Percentiles rank a stretch among this genome's conserved stretches.
phyloP scores from a whole-genome alignment of 208 protist genomes.

The Naegleria fowleri region DNA sequence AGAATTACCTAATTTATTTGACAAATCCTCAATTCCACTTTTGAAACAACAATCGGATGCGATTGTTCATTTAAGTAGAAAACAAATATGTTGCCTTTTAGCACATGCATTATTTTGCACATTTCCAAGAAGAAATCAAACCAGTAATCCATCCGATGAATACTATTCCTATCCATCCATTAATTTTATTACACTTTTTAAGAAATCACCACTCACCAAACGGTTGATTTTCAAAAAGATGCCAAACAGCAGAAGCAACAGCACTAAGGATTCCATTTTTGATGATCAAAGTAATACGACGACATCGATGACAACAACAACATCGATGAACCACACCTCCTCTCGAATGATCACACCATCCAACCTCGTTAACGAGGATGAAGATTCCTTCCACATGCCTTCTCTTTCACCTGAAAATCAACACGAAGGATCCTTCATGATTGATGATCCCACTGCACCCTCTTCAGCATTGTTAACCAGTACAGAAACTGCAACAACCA shows the following conservation, averaged over 20 bases:
- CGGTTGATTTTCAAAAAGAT: background rate
- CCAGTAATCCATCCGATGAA: background rate
- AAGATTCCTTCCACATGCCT: no score
- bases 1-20: background rate
- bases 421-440: no score
- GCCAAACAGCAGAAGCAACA: no score
- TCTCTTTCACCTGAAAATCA: no score
- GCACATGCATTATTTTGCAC: slow-evolving; percentile 9
- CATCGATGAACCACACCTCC: background rate
- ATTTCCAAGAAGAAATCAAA: slow-evolving; percentile 2
- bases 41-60: background rate
- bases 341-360: background rate
- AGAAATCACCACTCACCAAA: background rate
- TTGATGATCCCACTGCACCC: no score
- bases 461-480: no score
- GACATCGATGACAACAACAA: background rate
- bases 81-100: slow-evolving; percentile 13
- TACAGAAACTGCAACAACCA: no score
- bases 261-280: no score
- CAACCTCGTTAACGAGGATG: no score
- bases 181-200: slow-evolving; percentile 19
- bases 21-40: background rate
- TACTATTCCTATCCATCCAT: background rate
- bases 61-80: background rate
- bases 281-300: background rate